A percentile compares a stretch with the other conserved stretches of the same genome.
Evolutionary conservation across 75 land plant species (phyloP).

Genomic region (Larix kaempferi): DNA sequence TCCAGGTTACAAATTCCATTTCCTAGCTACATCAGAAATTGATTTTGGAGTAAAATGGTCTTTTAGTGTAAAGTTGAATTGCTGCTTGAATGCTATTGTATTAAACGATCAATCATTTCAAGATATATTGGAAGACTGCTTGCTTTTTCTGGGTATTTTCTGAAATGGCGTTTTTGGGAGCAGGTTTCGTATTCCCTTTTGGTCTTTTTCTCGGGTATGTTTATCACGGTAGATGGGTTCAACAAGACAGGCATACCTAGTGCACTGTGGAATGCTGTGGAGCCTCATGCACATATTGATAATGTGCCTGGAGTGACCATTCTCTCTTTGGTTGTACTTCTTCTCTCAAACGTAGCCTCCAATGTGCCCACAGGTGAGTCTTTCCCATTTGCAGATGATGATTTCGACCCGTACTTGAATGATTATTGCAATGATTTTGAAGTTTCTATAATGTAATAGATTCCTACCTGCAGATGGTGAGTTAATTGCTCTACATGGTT

Average conservation of each 20-base stretch:
- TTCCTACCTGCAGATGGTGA: no score
- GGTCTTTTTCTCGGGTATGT: conserved; percentile 83
- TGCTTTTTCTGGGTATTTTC: background rate
- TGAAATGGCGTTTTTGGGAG: background rate
- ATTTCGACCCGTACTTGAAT: background rate
- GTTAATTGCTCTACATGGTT: no score
- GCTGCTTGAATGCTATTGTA: background rate
- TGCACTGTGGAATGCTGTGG: conserved; percentile 63
- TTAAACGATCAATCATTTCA: background rate
- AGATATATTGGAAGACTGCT: background rate
- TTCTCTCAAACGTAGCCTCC: conserved; percentile 82
- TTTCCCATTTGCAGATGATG: background rate
- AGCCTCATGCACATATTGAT: conserved; percentile 63
- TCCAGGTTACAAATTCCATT: background rate
- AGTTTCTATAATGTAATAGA: no score
- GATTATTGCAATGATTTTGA: no score
- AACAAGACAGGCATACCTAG: conserved; percentile 75
- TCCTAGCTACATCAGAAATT: background rate
- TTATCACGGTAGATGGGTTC: conserved; percentile 76
- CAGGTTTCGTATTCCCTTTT: conserved; percentile 81
- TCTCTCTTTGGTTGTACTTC: conserved; percentile 52
- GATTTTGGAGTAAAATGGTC: background rate
- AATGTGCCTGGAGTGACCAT: conserved; percentile 36
- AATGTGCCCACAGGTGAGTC: conserved; percentile 82
- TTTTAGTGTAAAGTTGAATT: background rate